Conservation (phyloP, 192 early-diverging fungal species). For the Rhizophagus clarus region DNA sequence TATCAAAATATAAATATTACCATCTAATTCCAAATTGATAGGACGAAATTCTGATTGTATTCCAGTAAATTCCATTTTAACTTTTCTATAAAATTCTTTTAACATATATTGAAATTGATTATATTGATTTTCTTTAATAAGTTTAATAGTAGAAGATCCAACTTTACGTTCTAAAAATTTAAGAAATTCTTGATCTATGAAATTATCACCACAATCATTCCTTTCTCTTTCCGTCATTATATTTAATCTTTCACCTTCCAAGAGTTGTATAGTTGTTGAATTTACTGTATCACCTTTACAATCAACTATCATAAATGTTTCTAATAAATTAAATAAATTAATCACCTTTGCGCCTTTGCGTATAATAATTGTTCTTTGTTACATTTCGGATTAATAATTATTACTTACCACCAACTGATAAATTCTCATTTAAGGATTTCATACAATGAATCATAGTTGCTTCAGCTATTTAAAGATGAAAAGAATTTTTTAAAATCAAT, state of each 20-base stretch:
- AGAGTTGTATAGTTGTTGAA: slow-evolving; percentile 37
- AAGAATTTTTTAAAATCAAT: too few relatives aligned
- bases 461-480: background rate
- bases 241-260: background rate
- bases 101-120: background rate
- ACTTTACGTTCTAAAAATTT: slow-evolving; percentile 1
- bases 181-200: background rate
- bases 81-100: background rate
- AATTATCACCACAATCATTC: background rate
- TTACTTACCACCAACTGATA: background rate
- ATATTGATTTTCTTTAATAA: background rate
- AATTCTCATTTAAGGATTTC: background rate
- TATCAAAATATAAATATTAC: background rate
- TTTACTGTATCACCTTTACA: slow-evolving; percentile 57
- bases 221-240: background rate
- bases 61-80: background rate
- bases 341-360: too few relatives aligned
- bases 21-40: background rate
- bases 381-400: too few relatives aligned
- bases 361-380: too few relatives aligned
- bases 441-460: slow-evolving; percentile 15
- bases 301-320: slow-evolving; percentile 60
- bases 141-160: background rate
- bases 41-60: background rate
- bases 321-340: background rate